Base-by-base conservation (phyloP, 805 yeast species). In the Metschnikowia baotianmanensis region DNA sequence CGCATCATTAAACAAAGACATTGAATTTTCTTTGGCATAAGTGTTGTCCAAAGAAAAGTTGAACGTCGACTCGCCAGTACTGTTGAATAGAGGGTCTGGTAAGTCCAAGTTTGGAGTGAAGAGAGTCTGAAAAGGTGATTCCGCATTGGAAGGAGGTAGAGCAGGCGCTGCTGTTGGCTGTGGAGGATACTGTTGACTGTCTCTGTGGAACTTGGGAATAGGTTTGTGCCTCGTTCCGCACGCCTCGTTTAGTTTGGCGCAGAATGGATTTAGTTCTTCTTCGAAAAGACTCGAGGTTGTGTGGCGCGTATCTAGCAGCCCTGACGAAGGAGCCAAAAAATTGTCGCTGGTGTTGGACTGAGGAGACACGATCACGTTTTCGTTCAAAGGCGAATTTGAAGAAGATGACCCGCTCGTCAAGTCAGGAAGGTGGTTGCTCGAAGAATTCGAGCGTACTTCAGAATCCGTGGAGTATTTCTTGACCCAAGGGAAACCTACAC, bases 221-320 rank as follows among this genome's bases (percentile, higher is more conserved):
- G 93, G 96, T 48, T 76, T 64, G 12, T 72, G 72, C 52, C 71
- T 80, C 6, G 82, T 81, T 13, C 96, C 97, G 63, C 97, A 90
- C 1, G 89, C 97, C 59, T 80, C 74, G 46, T 78, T 76, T 56
- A 91, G 72, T 52, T 81, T 78, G 19, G 76, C 76, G 57, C 98
- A 91, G 58, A 91, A 91, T 21, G 77, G 78, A 44, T 77, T 75
- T 40, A 82, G 80, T 50, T 82, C 80, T 56, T 86, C 91, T 55
- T 81, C 84, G 57, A 80, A 84, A 7, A 40, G 40, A 10, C 48
- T 47, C 10, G 53, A 43, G 12, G 55, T 49, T 30, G 48, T 57
- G 27, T 53, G 49, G 31, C 52, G 47, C 37, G 43, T 34, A 38
- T 39, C 46, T 5, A 25, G 13, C 35, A 40, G 39, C 21, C 36